Evolutionary conservation across 1,284 basidiomycete species (phyloP).

Genomic region (Schizophyllum amplum): DNA sequence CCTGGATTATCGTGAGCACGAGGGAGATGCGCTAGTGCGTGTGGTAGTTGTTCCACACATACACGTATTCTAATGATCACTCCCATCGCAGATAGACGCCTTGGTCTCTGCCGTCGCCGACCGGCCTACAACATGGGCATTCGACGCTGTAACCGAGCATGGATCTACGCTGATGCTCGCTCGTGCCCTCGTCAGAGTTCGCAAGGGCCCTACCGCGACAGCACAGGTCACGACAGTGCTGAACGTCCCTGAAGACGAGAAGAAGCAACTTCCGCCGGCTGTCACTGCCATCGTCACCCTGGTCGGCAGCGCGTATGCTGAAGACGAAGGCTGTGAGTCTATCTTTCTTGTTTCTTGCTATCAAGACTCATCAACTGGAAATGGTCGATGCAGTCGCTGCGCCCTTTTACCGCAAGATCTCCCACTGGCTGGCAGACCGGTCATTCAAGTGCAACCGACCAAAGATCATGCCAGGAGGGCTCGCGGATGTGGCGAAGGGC

Average conservation of each 20-base stretch:
- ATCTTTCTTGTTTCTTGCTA: constrained; percentile 19
- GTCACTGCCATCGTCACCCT: neutral
- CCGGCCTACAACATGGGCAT: neutral
- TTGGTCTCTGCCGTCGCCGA: neutral
- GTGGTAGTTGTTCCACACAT: no score
- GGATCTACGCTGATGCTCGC: neutral
- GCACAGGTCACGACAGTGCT: constrained; percentile 34
- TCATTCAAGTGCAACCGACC: neutral
- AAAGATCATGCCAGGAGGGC: neutral
- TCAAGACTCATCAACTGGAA: constrained; percentile 5
- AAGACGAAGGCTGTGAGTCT: neutral
- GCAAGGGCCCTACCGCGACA: no score
- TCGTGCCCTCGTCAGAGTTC: constrained; percentile 40
- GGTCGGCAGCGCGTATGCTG: neutral
- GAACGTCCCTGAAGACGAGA: neutral
- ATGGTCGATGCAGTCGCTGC: constrained; percentile 1
- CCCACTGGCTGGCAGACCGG: neutral
- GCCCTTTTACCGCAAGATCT: neutral
- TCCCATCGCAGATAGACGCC: neutral
- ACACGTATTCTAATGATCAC: neutral
- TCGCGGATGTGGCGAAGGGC: neutral
- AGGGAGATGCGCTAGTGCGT: neutral
- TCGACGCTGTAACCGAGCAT: neutral
- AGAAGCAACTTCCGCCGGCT: neutral
- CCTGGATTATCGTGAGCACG: neutral